Conservation (phyloP, 1,139 yeast species). For the Geotrichum restrictum region DNA sequence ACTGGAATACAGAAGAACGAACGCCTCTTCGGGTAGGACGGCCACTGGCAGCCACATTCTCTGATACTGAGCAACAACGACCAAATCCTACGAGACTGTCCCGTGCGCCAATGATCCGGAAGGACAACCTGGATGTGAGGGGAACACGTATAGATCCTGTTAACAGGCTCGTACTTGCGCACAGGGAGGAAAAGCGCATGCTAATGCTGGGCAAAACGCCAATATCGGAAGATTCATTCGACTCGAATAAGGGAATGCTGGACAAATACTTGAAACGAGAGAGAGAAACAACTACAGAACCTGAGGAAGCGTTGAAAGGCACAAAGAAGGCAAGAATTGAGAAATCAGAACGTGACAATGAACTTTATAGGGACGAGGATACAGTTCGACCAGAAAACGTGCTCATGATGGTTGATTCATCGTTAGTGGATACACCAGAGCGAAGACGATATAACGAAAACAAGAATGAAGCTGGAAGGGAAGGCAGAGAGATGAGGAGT, state of each 20-base stretch:
- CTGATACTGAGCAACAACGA: constrained; percentile 32
- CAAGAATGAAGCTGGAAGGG: neutral
- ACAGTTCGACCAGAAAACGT: constrained; percentile 39
- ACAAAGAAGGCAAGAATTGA: constrained; percentile 4
- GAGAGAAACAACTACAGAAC: constrained; percentile 15
- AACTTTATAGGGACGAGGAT: constrained; percentile 31
- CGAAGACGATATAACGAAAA: constrained; percentile 13
- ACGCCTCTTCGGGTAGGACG: constrained; percentile 26
- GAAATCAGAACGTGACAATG: constrained; percentile 30
- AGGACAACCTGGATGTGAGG: constrained; percentile 12
- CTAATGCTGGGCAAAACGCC: constrained; percentile 27
- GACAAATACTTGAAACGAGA: constrained; percentile 17
- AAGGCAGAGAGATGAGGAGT: neutral
- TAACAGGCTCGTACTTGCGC: constrained; percentile 19
- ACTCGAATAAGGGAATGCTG: constrained; percentile 21
- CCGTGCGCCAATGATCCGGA: constrained; percentile 24
- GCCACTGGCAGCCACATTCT: constrained; percentile 34
- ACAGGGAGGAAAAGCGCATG: constrained; percentile 17
- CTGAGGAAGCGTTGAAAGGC: constrained; percentile 1
- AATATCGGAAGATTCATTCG: constrained; percentile 21
- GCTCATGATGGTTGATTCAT: constrained; percentile 42
- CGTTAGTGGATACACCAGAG: constrained; percentile 40
- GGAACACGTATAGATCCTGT: constrained; percentile 24
- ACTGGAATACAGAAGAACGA: constrained; percentile 22
- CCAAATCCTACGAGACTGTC: constrained; percentile 27